These are phyloP conservation scores for Blepharisma japonicum DNA, from an alignment of 73 alveolate genomes.

Conservation along the genomic window DNA sequence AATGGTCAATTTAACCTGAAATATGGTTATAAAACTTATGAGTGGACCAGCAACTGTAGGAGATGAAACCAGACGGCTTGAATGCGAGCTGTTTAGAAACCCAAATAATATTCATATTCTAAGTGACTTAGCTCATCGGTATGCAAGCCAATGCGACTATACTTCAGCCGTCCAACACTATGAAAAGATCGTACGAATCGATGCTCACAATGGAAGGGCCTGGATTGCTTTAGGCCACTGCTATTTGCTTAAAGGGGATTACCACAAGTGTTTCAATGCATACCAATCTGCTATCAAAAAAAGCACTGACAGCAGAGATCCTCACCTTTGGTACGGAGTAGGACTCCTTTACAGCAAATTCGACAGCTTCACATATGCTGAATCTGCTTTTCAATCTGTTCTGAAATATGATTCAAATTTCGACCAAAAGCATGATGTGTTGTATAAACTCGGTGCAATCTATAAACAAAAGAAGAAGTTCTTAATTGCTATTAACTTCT, in stretches of 20 bases:
- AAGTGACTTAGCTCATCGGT: conserved; percentile 16
- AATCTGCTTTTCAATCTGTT: conserved; percentile 26
- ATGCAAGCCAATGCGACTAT: conserved; percentile 25
- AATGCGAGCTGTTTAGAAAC: not conserved
- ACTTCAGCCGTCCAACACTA: conserved; percentile 18
- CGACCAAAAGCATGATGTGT: conserved; percentile 56
- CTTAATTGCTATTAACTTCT: conserved; percentile 49
- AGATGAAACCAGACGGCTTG: not conserved
- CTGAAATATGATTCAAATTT: conserved; percentile 19
- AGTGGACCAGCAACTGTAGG: no score
- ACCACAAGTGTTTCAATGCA: conserved; percentile 63
- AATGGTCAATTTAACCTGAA: no score
- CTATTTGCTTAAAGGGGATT: conserved; percentile 58
- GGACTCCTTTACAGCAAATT: conserved; percentile 68
- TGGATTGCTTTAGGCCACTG: conserved; percentile 82
- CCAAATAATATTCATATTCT: not conserved
- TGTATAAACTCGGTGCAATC: conserved; percentile 44
- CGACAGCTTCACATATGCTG: conserved; percentile 39
- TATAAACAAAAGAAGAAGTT: conserved; percentile 49
- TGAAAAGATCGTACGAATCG: conserved; percentile 18
- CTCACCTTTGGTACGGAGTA: conserved; percentile 72
- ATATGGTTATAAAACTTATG: no score
- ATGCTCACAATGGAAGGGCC: conserved; percentile 32
- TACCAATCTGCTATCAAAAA: conserved; percentile 64
- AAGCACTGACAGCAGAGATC: conserved; percentile 64